Conservation (phyloP, 495 filamentous ascomycete genomes). For the Lasiosphaeria miniovina region DNA sequence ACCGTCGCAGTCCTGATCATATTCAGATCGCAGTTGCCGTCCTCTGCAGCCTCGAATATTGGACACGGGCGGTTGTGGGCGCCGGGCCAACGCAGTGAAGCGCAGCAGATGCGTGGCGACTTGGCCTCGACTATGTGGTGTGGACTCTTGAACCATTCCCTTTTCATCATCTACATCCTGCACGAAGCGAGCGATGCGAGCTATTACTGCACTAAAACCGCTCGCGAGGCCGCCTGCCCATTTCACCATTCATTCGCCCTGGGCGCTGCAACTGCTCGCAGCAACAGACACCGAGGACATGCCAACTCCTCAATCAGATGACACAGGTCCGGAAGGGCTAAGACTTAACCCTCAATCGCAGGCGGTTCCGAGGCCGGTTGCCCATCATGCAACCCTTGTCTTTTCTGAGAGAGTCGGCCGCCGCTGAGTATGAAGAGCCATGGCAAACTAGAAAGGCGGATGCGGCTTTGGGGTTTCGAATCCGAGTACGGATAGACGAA, state of each 20-base stretch:
- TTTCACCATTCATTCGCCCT: not conserved
- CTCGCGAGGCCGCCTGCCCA: not conserved
- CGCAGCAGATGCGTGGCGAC: conserved; percentile 26
- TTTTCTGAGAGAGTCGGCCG: no score
- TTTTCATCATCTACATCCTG: conserved; percentile 22
- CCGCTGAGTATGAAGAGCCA: no score
- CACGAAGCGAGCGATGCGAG: conserved; percentile 17
- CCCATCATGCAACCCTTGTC: no score
- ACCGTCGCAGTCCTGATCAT: not conserved
- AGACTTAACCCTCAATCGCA: no score
- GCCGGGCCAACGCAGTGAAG: conserved; percentile 4
- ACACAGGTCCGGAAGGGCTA: no score
- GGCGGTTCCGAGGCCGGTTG: no score
- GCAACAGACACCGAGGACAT: no score
- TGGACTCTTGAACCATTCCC: conserved; percentile 26
- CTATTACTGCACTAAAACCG: conserved; percentile 7
- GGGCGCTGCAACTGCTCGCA: no score
- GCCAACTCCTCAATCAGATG: no score
- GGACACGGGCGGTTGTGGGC: not conserved
- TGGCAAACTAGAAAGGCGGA: no score
- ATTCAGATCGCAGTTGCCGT: conserved; percentile 4
- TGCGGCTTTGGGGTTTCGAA: no score
- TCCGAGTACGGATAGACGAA: no score
- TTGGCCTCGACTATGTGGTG: conserved; percentile 31
- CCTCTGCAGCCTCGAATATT: not conserved